phyloP scores from a whole-genome alignment of 768 basidiomycete genomes.

The Russula emetica region DNA sequence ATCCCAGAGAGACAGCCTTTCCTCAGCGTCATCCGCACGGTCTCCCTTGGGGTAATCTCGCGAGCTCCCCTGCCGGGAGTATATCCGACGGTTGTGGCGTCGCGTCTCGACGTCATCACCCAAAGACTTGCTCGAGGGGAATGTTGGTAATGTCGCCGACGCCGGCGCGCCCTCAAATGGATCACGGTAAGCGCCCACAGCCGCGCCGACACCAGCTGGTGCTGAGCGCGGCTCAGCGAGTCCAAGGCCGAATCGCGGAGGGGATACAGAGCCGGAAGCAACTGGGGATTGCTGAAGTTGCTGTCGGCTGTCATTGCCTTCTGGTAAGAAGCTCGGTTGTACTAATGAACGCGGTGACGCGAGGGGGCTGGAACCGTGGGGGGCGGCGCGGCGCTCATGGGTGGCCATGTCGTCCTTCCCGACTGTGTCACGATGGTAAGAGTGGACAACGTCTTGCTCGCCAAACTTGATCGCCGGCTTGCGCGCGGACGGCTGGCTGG shows the following conservation, averaged over 20 bases:
- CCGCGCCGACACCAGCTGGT: conserved; percentile 15
- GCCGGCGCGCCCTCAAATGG: conserved; percentile 18
- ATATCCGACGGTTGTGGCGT: conserved; percentile 31
- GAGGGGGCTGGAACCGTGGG: conserved; percentile 11
- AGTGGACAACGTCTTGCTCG: conserved; percentile 66
- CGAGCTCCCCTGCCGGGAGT: conserved; percentile 41
- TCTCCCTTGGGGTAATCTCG: conserved; percentile 40
- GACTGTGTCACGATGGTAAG: conserved; percentile 55
- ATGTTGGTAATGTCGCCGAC: conserved; percentile 11
- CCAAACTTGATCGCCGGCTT: conserved; percentile 73
- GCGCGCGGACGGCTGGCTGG: conserved; percentile 32
- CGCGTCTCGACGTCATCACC: background rate
- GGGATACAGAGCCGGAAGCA: background rate
- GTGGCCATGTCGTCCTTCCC: conserved; percentile 36
- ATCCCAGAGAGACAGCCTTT: conserved; percentile 51
- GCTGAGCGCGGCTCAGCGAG: conserved; percentile 15
- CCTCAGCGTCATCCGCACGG: conserved; percentile 49
- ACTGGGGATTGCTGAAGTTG: background rate
- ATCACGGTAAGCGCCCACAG: background rate
- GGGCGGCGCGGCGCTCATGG: conserved; percentile 43
- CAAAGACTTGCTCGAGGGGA: background rate
- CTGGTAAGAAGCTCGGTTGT: background rate
- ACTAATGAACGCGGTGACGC: background rate
- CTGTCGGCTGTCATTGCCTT: background rate
- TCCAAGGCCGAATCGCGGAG: background rate